These are phyloP conservation scores for Pichia sp. DNA, from an alignment of 1,139 yeast species.

Conservation along the genomic window DNA sequence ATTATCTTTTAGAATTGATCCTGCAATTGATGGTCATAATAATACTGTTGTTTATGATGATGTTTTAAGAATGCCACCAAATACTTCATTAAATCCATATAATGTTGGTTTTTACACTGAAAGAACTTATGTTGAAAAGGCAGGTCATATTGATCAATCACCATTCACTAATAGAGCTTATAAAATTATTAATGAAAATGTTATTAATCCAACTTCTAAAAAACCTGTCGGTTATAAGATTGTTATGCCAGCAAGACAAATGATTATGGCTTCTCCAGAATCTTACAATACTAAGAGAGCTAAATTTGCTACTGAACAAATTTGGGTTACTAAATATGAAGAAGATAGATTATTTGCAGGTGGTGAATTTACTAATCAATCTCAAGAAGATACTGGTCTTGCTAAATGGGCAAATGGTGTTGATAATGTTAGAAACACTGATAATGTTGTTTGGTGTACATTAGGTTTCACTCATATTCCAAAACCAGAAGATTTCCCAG, in stretches of 20 bases:
- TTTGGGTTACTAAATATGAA: slow-evolving; percentile 70
- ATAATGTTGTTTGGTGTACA: slow-evolving; percentile 82
- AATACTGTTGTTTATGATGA: slow-evolving; percentile 76
- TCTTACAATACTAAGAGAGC: slow-evolving; percentile 65
- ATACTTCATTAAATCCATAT: slow-evolving; percentile 55
- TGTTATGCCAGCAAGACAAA: slow-evolving; percentile 69
- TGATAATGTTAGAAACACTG: slow-evolving; percentile 73
- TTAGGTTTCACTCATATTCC: slow-evolving; percentile 85
- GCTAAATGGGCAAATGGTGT: slow-evolving; percentile 56
- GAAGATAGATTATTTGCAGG: slow-evolving; percentile 69
- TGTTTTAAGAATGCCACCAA: slow-evolving; percentile 56
- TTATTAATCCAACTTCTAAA: slow-evolving; percentile 68
- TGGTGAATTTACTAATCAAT: slow-evolving; percentile 76
- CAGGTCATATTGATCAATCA: slow-evolving; percentile 69
- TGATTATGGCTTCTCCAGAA: slow-evolving; percentile 60
- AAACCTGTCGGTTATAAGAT: slow-evolving; percentile 82
- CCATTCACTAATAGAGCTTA: slow-evolving; percentile 72
- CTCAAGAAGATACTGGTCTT: slow-evolving; percentile 56
- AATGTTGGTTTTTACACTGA: slow-evolving; percentile 71
- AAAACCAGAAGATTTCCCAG: slow-evolving; percentile 88
- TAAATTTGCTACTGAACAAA: slow-evolving; percentile 63
- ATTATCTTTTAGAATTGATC: slow-evolving; percentile 78
- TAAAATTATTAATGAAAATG: slow-evolving; percentile 75
- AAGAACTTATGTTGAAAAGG: slow-evolving; percentile 60
- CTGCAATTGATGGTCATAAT: slow-evolving; percentile 79